Evolutionary conservation across 2,329 filamentous ascomycete genomes (phyloP).

Genomic region (Calonectria naviculata): DNA sequence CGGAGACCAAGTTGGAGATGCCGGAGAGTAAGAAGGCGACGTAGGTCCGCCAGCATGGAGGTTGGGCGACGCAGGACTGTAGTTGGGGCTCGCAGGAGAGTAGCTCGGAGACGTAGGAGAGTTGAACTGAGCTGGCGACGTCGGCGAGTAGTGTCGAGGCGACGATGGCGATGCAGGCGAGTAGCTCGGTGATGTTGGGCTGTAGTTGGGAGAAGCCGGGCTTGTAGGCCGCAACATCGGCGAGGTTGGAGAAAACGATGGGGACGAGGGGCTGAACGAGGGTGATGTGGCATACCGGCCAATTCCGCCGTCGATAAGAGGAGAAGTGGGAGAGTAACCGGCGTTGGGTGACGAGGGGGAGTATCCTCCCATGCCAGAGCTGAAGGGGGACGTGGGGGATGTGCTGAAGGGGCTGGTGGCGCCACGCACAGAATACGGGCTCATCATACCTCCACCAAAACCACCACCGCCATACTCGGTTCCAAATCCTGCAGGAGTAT

Average conservation of each 20-base stretch:
- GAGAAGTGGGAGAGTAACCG: constrained; percentile 82
- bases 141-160: constrained; percentile 71
- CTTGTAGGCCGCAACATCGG: constrained; percentile 67
- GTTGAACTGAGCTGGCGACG: constrained; percentile 78
- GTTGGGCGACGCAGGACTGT: constrained; percentile 76
- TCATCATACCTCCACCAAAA: constrained; percentile 65
- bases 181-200: constrained; percentile 74
- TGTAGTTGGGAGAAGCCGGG: constrained; percentile 70
- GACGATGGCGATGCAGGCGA: constrained; percentile 71
- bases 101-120: constrained; percentile 81
- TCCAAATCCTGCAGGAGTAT: constrained; percentile 73
- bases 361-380: constrained; percentile 68
- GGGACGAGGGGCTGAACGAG: constrained; percentile 72
- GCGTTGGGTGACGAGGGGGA: constrained; percentile 82
- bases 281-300: constrained; percentile 68
- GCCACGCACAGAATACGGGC: constrained; percentile 71
- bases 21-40: constrained; percentile 74
- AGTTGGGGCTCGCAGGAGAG: constrained; percentile 76
- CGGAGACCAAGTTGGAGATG: constrained; percentile 82
- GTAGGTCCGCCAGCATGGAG: constrained; percentile 57
- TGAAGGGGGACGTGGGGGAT: constrained; percentile 74
- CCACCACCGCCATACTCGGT: constrained; percentile 67
- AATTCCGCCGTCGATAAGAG: constrained; percentile 65
- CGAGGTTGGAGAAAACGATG: constrained; percentile 72
- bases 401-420: constrained; percentile 82